Evolutionary conservation across 2,329 filamentous ascomycete species (phyloP), one percentile per base, ranked within the genome.

Genomic region (Aspergillus persii): DNA sequence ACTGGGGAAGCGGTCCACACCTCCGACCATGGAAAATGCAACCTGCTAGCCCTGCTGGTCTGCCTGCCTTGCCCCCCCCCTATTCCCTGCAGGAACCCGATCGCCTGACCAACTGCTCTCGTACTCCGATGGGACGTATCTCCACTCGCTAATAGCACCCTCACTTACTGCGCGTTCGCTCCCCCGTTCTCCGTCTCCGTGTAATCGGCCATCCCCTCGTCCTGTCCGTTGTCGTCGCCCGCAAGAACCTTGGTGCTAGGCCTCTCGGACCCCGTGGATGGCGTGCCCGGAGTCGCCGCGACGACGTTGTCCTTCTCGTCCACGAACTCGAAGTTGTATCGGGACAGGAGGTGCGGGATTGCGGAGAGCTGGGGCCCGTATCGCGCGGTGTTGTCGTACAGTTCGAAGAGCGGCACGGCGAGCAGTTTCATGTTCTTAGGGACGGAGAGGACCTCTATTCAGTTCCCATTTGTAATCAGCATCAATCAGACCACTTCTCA

Each of bases 381-480:
- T 60, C 95, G 84, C 11, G 89, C 90, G 0, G 92, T 96, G 77
- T 99, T 99, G 71, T 99, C 95, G 81, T 99, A 99, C 44, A 99
- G 86, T 79, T 99, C 95, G 77, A 98, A 98, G 0, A 99, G 83
- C 0, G 95, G 95, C 1, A 99, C 95, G 1, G 95, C 95, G 46
- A 99, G 88, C 27, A 99, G 87, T 76, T 99, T 99, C 95, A 99
- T 98, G 79, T 99, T 99, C 81, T 99, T 99, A 0, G 95, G 95
- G 8, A 99, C 95, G 70, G 91, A 96, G 48, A 99, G 84, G 12
- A 98, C 90, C 80, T 97, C 92, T 96, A 74, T 39, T 8, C 30
- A 46, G 12, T 4, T 47, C 39, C 2, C 29, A 5, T 6, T 41
- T 6, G n/a, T 12, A 41, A n/a, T n/a, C 36, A 18, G 18, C 33